Conservation (phyloP, 1,139 yeast species). For the Zygoascus meyerae region DNA sequence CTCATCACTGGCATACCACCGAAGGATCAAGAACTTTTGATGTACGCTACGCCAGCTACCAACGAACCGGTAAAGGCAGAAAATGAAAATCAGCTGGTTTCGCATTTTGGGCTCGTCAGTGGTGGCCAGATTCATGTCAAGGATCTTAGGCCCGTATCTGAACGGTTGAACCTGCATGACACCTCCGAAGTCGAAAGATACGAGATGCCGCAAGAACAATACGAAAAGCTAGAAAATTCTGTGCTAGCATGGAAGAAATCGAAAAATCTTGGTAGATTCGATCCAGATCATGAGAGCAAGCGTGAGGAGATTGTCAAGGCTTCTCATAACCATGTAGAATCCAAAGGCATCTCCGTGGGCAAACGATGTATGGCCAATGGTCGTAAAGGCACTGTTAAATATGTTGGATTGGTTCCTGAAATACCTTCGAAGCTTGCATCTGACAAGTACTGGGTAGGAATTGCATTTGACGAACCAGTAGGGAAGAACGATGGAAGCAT, state of each 20-base stretch:
- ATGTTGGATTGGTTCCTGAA: slow-evolving; percentile 59
- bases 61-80: slow-evolving; percentile 29
- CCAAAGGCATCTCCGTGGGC: slow-evolving; percentile 32
- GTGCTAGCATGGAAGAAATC: slow-evolving; percentile 72
- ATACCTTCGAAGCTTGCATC: slow-evolving; percentile 40
- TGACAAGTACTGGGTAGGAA: slow-evolving; percentile 59
- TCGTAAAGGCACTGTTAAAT: slow-evolving; percentile 63
- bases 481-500: slow-evolving; percentile 84
- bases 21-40: slow-evolving; percentile 46
- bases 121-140: slow-evolving; percentile 32
- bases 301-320: slow-evolving; percentile 25
- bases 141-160: slow-evolving; percentile 36
- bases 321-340: slow-evolving; percentile 32
- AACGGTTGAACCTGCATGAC: slow-evolving; percentile 32
- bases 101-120: neutral
- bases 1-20: slow-evolving; percentile 77
- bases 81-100: slow-evolving; percentile 13
- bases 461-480: slow-evolving; percentile 53
- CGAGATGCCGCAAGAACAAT: slow-evolving; percentile 60
- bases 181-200: slow-evolving; percentile 39
- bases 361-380: slow-evolving; percentile 40
- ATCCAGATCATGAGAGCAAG: slow-evolving; percentile 42
- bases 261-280: slow-evolving; percentile 65
- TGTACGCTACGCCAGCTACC: slow-evolving; percentile 43
- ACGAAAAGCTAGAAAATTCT: slow-evolving; percentile 53